Conservation (phyloP, 2,329 filamentous ascomycete genomes). For the Scedosporium boydii region DNA sequence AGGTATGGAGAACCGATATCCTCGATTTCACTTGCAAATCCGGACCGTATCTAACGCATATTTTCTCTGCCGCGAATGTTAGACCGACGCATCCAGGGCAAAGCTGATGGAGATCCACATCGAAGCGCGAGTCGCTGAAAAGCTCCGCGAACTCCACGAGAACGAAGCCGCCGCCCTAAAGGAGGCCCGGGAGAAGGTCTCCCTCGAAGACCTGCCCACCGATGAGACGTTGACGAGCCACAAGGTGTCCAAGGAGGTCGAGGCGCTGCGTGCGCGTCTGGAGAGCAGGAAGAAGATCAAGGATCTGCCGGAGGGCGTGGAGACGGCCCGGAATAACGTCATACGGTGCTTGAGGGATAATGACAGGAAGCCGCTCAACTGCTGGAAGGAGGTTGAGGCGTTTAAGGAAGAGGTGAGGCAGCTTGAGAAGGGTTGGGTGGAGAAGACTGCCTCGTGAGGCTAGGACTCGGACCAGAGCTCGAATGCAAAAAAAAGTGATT, state of each 20-base stretch:
- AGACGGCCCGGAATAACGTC: conserved; percentile 65
- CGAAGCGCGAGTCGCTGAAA: conserved; percentile 74
- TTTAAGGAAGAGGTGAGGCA: conserved; percentile 85
- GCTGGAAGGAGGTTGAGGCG: conserved; percentile 83
- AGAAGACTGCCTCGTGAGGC: conserved; percentile 56
- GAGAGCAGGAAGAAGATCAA: conserved; percentile 55
- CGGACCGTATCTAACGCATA: not conserved
- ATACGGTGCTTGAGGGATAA: conserved; percentile 74
- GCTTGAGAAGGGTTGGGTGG: conserved; percentile 80
- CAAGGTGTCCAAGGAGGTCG: conserved; percentile 50
- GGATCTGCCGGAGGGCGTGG: conserved; percentile 60
- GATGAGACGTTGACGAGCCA: conserved; percentile 28
- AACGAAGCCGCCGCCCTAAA: conserved; percentile 61
- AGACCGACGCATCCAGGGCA: conserved; percentile 84
- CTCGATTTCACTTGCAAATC: not conserved
- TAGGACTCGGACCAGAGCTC: not conserved
- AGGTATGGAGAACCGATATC: conserved; percentile 46
- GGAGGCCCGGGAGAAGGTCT: conserved; percentile 56
- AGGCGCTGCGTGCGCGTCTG: conserved; percentile 48
- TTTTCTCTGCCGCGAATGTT: conserved; percentile 6
- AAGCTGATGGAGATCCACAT: conserved; percentile 79
- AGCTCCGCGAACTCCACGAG: conserved; percentile 71
- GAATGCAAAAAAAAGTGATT: not conserved
- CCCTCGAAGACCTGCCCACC: conserved; percentile 44
- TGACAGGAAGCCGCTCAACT: conserved; percentile 82